Percentiles rank a stretch among this genome's conserved stretches.
Evolutionary conservation across 306 rosid species (phyloP).

Genomic region (Quercus gilva): DNA sequence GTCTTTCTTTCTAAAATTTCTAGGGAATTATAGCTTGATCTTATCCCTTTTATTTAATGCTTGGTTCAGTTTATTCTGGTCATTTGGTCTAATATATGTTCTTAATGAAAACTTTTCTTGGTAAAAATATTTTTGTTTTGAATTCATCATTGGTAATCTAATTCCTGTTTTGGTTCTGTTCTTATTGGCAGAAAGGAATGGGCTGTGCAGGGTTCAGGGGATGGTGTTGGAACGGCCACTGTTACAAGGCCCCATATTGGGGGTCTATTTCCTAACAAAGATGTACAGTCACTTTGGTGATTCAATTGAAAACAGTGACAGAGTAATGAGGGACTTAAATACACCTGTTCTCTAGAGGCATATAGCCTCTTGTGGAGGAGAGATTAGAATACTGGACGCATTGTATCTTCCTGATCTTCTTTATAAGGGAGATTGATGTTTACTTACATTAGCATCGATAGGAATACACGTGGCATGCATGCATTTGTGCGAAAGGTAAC

Average conservation of each 20-base stretch:
- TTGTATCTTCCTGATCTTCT: slow-evolving; percentile 79
- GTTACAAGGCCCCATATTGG: slow-evolving; percentile 55
- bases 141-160: neutral
- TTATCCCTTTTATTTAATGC: neutral
- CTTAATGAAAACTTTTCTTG: neutral
- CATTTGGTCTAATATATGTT: neutral
- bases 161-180: neutral
- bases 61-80: neutral
- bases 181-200: slow-evolving; percentile 66
- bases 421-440: slow-evolving; percentile 64
- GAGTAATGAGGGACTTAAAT: slow-evolving; percentile 40
- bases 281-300: slow-evolving; percentile 92
- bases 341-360: slow-evolving; percentile 59
- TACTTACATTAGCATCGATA: slow-evolving; percentile 52
- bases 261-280: slow-evolving; percentile 56
- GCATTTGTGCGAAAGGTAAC: slow-evolving; percentile 35
- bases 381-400: slow-evolving; percentile 60
- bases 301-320: slow-evolving; percentile 58
- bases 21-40: neutral
- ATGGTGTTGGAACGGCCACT: slow-evolving; percentile 49
- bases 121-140: neutral
- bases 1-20: neutral
- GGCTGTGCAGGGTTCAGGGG: slow-evolving; percentile 52
- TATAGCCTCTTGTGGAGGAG: slow-evolving; percentile 54
- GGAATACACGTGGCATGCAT: slow-evolving; percentile 57